Base-by-base conservation (phyloP, 495 filamentous ascomycete genomes). In the Cercophora sp. region DNA sequence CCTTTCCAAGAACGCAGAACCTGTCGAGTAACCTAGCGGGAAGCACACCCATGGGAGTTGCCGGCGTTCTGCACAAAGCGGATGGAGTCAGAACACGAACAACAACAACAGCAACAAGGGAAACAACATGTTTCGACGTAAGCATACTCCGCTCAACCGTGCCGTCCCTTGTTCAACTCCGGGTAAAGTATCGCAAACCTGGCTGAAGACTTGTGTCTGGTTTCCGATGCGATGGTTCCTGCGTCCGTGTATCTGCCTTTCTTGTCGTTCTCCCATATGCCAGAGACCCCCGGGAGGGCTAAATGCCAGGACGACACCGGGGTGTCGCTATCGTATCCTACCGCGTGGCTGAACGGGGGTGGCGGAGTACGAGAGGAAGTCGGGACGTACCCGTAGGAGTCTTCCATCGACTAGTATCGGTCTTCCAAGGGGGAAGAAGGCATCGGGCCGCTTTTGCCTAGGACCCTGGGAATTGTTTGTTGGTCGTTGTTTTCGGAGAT, bases 161-260 rank as follows among this genome's bases (percentile, higher is more conserved):
- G 58, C 55, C 58, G 55, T 56, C 52, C 39, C 34, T 13, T 55
- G 22, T 48, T 24, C 27, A 11, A 16, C 58, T 42, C 55, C 55
- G 61, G 61, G 52, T 64, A 64, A 61, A 58, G 40, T 64, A 41
- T 56, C 25, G 32, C 42, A 29, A 47, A 56, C 54, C 49, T 51
- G 57, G 57, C 46, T 57, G 54, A 50, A 48, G 44, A 9, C 15
- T 46, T 51, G 46, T 59, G 42, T n/a, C n/a, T n/a, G 50, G 22
- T 20, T 51, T 47, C 50, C 53, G 54, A 49, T 24, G 31, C 31
- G 47, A 47, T 15, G 56, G 60, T 50, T 52, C 48, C 35, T 46
- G 48, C 22, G 4, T 43, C 6, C 20, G 20, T 22, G 26, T 2
- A 22, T 16, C 20, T 43, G 40, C 40, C 40, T 43, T 24, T 25